Conservation (phyloP, 2,329 filamentous ascomycete species). For the Trichoderma atroviride region DNA sequence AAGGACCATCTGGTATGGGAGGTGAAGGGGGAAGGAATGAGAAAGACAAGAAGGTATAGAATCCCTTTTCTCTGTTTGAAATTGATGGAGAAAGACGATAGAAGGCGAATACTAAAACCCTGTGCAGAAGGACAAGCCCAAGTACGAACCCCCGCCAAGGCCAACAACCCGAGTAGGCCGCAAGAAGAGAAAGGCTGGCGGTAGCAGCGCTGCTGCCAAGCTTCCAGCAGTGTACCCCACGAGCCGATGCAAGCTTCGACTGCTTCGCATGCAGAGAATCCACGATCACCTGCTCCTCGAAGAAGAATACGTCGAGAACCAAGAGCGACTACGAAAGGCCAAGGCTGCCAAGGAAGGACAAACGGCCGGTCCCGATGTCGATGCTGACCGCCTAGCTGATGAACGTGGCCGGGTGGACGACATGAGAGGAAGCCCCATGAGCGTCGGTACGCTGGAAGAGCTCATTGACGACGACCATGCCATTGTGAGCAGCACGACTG, state of each 20-base stretch:
- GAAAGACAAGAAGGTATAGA: slow-evolving; percentile 87
- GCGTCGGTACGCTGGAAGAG: slow-evolving; percentile 95
- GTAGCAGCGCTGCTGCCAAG: slow-evolving; percentile 92
- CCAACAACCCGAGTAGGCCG: slow-evolving; percentile 95
- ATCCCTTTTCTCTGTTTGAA: no score
- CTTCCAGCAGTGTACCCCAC: slow-evolving; percentile 93
- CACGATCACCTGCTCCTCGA: slow-evolving; percentile 96
- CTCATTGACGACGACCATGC: slow-evolving; percentile 99
- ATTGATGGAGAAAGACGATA: not conserved
- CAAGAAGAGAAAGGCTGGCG: slow-evolving; percentile 96
- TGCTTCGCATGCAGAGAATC: slow-evolving; percentile 96
- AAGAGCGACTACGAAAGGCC: slow-evolving; percentile 91
- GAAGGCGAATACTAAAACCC: slow-evolving; percentile 30
- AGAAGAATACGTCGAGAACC: slow-evolving; percentile 98
- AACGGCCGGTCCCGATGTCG: slow-evolving; percentile 70
- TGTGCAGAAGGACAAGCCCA: slow-evolving; percentile 94
- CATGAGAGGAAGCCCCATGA: slow-evolving; percentile 98
- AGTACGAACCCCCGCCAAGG: slow-evolving; percentile 97
- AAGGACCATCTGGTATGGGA: slow-evolving; percentile 86
- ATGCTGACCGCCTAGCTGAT: slow-evolving; percentile 83
- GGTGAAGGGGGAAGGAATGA: slow-evolving; percentile 73
- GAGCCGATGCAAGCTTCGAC: slow-evolving; percentile 94
- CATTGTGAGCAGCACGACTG: slow-evolving; percentile 95
- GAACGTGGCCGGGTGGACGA: slow-evolving; percentile 95
- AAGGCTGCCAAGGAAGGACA: slow-evolving; percentile 76